A percentile compares a stretch with the other conserved stretches of the same genome.
phyloP scores from a whole-genome alignment of 495 filamentous ascomycete genomes.

The Daldinia grandis region DNA sequence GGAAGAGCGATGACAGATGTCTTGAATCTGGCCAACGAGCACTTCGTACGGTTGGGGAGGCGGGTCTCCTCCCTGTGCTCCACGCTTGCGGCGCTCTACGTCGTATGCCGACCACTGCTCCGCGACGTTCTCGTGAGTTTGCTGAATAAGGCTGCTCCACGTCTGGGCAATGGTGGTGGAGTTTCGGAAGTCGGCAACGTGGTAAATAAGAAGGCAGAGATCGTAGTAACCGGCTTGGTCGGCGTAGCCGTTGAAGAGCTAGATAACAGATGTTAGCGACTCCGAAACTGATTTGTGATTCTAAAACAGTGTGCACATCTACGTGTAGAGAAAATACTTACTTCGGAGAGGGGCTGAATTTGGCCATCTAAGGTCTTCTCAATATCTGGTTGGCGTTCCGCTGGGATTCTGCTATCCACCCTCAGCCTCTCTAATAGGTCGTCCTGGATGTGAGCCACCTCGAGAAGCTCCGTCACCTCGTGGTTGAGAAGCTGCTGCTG shows the following conservation, averaged over 20 bases:
- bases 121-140: constrained; percentile 70
- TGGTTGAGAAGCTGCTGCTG: constrained; percentile 79
- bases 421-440: constrained; percentile 84
- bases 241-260: constrained; percentile 92
- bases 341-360: constrained; percentile 75
- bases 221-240: constrained; percentile 91
- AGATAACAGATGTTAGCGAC: constrained; percentile 25
- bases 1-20: constrained; percentile 78
- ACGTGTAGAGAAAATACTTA: constrained; percentile 56
- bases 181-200: constrained; percentile 86
- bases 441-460: constrained; percentile 94
- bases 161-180: constrained; percentile 79
- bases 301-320: background rate
- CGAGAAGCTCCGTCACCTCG: constrained; percentile 84
- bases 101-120: constrained; percentile 54
- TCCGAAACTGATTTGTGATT: constrained; percentile 7
- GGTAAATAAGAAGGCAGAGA: constrained; percentile 89
- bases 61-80: constrained; percentile 36
- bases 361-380: constrained; percentile 73
- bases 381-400: constrained; percentile 67
- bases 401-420: constrained; percentile 71
- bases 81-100: constrained; percentile 49
- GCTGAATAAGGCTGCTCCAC: constrained; percentile 82
- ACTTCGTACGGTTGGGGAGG: constrained; percentile 76
- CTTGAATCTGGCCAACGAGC: constrained; percentile 75